Conservation (phyloP, 345 rosid genomes). For the Excoecaria cochinchinensis region DNA sequence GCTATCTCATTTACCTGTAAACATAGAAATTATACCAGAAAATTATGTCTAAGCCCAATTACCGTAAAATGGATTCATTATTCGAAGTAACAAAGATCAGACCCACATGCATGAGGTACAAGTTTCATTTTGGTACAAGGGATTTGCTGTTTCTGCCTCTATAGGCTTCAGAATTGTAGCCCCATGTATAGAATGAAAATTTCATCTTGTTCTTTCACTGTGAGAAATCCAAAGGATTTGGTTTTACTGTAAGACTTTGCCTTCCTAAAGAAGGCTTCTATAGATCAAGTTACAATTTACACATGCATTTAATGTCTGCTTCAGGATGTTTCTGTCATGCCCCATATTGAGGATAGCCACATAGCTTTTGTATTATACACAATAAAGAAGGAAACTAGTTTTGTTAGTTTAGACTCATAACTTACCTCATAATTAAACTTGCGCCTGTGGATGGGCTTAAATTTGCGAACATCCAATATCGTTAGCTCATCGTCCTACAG, state of each 20-base stretch:
- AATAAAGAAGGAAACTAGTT: background rate
- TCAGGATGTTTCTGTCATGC: background rate
- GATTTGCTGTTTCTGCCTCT: background rate
- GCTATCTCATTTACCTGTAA: constrained; percentile 95
- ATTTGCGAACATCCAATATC: constrained; percentile 92
- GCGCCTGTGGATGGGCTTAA: constrained; percentile 84
- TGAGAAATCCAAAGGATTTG: background rate
- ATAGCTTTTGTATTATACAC: background rate
- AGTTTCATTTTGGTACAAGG: background rate
- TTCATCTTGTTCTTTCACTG: background rate
- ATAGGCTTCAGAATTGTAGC: background rate
- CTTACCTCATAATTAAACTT: constrained; percentile 91
- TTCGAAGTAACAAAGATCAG: background rate
- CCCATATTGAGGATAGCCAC: background rate
- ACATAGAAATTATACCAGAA: background rate
- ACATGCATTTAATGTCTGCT: background rate
- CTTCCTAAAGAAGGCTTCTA: background rate
- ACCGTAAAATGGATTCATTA: background rate
- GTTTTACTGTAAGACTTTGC: background rate
- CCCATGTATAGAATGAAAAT: background rate
- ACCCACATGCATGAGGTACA: background rate
- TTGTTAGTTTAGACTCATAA: background rate
- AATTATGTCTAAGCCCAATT: background rate
- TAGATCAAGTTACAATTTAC: background rate
- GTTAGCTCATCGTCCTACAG: constrained; percentile 92